Base-by-base conservation (phyloP, 345 rosid species). In the Anacardium occidentale region DNA sequence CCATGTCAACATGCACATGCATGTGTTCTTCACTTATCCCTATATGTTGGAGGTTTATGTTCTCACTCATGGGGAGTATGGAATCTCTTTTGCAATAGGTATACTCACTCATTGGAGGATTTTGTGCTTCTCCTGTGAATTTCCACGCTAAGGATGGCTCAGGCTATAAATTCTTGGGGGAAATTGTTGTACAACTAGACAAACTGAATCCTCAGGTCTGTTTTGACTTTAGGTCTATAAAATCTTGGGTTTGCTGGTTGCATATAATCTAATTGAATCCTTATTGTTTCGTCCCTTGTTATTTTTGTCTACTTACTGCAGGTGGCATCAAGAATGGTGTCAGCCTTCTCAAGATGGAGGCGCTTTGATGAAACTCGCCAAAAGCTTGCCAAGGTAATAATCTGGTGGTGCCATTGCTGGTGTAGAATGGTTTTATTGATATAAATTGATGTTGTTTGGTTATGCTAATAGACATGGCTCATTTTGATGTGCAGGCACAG, bases 321-420 rank as follows among this genome's bases (percentile, higher is more conserved):
- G 98, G 97, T 93, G 79, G 99, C 98, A 9, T 92, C 97, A 32
- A 83, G 99, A 61, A 87, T 88, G 96, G 97, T 96, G 44, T 91
- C 98, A 26, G 92, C 99, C 67, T 91, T 96, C 88, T 96, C 99
- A 26, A 87, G 96, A 86, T 93, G 99, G 99, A 93, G 64, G 85
- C 97, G 97, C 56, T 96, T 82, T 5, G 98, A 93, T 50, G 91
- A 90, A 82, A 81, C 82, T 64, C 83, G 99, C 45, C 98, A 93
- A 84, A 83, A 76, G 55, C 90, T 91, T 42, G 94, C 97, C 45
- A 93, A 91, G 97, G 97, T 95, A 85, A 71, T 11, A 52, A 12
- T 44, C 44, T 7, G 9, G 9, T 29, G 55, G 10, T 67, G 52
- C 61, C 37, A 7, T 2, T 9, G 58, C 13, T 54, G 15, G 56